Percentiles rank a stretch among this genome's conserved stretches.
Evolutionary conservation across 176 grass and related monocot genomes (phyloP).

Genomic region (Oryza punctata): DNA sequence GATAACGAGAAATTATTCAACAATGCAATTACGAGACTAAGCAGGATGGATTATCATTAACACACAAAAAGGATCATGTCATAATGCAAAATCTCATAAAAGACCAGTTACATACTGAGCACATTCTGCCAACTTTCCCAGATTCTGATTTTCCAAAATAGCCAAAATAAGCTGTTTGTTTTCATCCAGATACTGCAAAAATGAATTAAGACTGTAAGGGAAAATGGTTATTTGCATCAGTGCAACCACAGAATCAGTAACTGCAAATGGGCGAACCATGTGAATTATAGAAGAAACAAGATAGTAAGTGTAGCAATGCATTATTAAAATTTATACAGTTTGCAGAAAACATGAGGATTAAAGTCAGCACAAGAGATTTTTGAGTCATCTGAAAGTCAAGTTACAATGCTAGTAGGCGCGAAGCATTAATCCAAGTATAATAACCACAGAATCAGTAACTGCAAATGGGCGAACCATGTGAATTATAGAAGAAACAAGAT

Average conservation of each 20-base stretch:
- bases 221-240: not conserved
- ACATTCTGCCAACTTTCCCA: slow-evolving; percentile 90
- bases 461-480: not conserved
- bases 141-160: slow-evolving; percentile 88
- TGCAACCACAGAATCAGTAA: not conserved
- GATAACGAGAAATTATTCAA: not conserved
- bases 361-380: not conserved
- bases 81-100: slow-evolving; percentile 20
- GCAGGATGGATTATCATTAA: slow-evolving; percentile 12
- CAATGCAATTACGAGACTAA: not conserved
- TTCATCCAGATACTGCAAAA: slow-evolving; percentile 81
- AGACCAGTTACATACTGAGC: slow-evolving; percentile 67
- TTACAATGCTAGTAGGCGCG: slow-evolving; percentile 10
- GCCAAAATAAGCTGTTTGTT: slow-evolving; percentile 96
- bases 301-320: not conserved
- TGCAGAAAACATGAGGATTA: slow-evolving; percentile 1
- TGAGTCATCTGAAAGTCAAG: not conserved
- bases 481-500: slow-evolving; percentile 27
- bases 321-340: not conserved
- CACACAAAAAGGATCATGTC: slow-evolving; percentile 10
- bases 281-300: slow-evolving; percentile 22
- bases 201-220: slow-evolving; percentile 1
- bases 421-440: slow-evolving; percentile 3
- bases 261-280: not conserved
- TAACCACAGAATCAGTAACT: not conserved